A percentile compares a stretch with the other conserved stretches of the same genome.
phyloP scores from a whole-genome alignment of 2,329 filamentous ascomycete genomes.

The Colletotrichum shisoi region DNA sequence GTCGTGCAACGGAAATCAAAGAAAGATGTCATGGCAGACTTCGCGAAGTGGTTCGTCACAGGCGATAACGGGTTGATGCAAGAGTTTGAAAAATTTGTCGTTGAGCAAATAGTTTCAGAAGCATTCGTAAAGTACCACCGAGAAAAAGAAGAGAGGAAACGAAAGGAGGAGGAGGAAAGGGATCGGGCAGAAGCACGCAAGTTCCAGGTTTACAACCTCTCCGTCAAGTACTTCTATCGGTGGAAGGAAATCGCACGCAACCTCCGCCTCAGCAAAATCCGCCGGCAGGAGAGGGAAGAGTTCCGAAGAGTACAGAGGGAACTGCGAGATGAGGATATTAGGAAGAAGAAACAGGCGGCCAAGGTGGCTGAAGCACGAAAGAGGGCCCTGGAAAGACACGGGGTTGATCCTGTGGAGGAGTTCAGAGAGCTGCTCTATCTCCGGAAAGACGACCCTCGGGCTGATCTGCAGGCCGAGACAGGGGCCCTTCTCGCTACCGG shows the following conservation, averaged over 20 bases:
- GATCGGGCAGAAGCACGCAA: constrained; percentile 56
- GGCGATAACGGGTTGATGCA: constrained; percentile 63
- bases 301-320: constrained; percentile 55
- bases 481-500: constrained; percentile 54
- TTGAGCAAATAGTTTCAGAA: constrained; percentile 56
- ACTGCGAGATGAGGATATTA: constrained; percentile 47
- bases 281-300: constrained; percentile 59
- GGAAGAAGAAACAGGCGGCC: constrained; percentile 49
- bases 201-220: constrained; percentile 60
- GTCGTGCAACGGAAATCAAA: constrained; percentile 4
- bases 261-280: constrained; percentile 59
- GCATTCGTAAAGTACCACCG: constrained; percentile 53
- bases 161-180: constrained; percentile 58
- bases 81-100: constrained; percentile 57
- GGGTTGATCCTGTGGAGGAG: constrained; percentile 49
- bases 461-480: constrained; percentile 46
- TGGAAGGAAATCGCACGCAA: constrained; percentile 62
- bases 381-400: constrained; percentile 27
- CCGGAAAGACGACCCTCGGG: constrained; percentile 44
- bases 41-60: constrained; percentile 63
- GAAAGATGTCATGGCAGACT: constrained; percentile 57
- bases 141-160: constrained; percentile 53
- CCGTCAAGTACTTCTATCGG: constrained; percentile 64
- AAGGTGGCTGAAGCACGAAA: constrained; percentile 28
- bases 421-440: constrained; percentile 48